Evolutionary conservation across 73 alveolate genomes (phyloP), one percentile per base, ranked within the genome.

Genomic region (Uronychia binucleata): DNA sequence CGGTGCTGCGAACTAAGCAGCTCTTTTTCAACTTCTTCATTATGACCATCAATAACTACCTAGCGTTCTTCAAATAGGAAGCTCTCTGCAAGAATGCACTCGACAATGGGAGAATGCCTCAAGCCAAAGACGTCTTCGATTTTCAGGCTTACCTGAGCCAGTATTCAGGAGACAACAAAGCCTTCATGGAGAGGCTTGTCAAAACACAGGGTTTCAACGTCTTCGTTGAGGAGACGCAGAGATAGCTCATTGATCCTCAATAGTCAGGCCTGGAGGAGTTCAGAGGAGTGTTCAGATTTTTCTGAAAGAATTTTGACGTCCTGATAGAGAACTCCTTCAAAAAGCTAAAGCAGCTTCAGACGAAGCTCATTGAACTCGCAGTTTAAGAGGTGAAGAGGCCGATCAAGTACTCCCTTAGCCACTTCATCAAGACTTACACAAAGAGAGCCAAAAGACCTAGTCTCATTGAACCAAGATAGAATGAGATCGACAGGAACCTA

Each of bases 151-250:
- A 85, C 77, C 75, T 85, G 58, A 85, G 33, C 26, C 57, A 85
- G 58, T 85, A 74, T 57, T 76, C 76, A 1, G 86, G 74, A 14
- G 67, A 31, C 30, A 85, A 85, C 26, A 33, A 28, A 19, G 90
- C 33, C 5, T 85, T 85, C 59, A 85, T 85, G 91, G 82, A 85
- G 81, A 85, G 58, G 58, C 58, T 85, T 0, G 85, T 77, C 1
- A n/a, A 34, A 30, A 85, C 91, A 0, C 86, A 85, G 31, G 58
- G 86, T 33, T 85, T 85, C 59, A 33, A 77, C 57, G 77, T 33
- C n/a, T 85, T 85, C 57, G 77, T 85, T 77, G 91, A 85, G 57
- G 91, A 85, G 26, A 77, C 91, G 28, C 77, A 77, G 31, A 85
- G 78, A 31, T 30, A 77, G 31, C 34, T 79, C 19, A 46, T 46